Evolutionary conservation across 2,329 filamentous ascomycete genomes (phyloP).

Genomic region (Epichloe amarillans): DNA sequence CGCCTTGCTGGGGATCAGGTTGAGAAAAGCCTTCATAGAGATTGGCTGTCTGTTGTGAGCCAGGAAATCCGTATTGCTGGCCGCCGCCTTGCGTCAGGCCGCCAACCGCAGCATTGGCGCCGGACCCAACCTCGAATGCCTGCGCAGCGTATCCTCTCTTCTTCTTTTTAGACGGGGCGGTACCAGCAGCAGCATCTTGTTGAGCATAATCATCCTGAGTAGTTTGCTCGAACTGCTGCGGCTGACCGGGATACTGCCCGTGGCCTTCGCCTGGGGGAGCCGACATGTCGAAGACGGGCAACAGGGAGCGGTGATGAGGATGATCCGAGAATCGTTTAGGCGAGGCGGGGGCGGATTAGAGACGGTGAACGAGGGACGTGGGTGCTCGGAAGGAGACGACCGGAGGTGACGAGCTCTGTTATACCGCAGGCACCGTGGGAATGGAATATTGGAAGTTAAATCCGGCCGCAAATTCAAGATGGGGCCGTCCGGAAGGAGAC

Average conservation of each 20-base stretch:
- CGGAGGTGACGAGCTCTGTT: constrained; percentile 4
- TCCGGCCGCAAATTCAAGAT: constrained; percentile 1
- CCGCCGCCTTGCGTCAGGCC: constrained; percentile 28
- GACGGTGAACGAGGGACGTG: background rate
- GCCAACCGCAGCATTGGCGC: constrained; percentile 59
- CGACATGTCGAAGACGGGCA: constrained; percentile 35
- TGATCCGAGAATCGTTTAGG: constrained; percentile 11
- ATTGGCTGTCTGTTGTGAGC: constrained; percentile 24
- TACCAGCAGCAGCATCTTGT: constrained; percentile 20
- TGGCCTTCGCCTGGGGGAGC: constrained; percentile 43
- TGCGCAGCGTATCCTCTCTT: constrained; percentile 90
- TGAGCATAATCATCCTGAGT: constrained; percentile 19
- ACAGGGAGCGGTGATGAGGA: constrained; percentile 7
- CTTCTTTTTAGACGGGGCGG: constrained; percentile 58
- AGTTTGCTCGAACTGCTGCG: constrained; percentile 29
- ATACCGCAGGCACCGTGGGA: constrained; percentile 4
- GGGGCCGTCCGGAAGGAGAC: constrained; percentile 5
- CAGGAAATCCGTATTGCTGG: constrained; percentile 33
- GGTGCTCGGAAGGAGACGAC: background rate
- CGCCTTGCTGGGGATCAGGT: constrained; percentile 28
- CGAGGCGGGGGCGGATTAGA: constrained; percentile 2
- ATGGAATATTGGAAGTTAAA: background rate
- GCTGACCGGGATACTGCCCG: constrained; percentile 32
- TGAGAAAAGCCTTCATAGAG: constrained; percentile 49
- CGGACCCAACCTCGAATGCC: constrained; percentile 83